Base-by-base conservation (phyloP, 352 stramenopile genomes). In the Blastocystis sp. region DNA sequence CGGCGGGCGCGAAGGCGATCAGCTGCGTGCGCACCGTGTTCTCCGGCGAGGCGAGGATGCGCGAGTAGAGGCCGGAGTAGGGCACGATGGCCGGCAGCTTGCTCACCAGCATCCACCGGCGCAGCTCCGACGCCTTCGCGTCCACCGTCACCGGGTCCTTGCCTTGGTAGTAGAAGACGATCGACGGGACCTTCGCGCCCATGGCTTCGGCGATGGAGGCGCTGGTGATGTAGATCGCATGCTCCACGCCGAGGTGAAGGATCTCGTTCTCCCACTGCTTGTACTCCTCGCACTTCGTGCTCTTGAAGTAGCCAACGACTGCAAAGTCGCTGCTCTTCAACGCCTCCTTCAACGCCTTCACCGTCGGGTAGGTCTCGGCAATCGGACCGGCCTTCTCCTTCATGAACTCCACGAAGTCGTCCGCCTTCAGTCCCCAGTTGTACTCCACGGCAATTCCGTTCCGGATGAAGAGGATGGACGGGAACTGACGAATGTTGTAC, bases 251-350 rank as follows among this genome's bases (percentile, higher is more conserved):
- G 38, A 62, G 17, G 19, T 81, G n/a, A 17, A 40, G 14, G 21
- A 64, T 64, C 2, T 40, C 45, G 21, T 65, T 59, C 59, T 38
- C 23, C 28, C 64, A 81, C 21, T 81, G 53, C 71, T 81, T 81
- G 45, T 81, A 81, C 52, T 81, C 66, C 1, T 66, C 48, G 23
- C 53, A 66, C 43, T n/a, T 64, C 21, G 64, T 60, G 1, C 14
- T 81, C 10, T 21, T 34, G 71, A 81, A 81, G 60, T 81, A 53
- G 10, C 40, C 71, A n/a, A 81, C 71, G n/a, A 66, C 38, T 14
- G 66, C 71, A 11, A 34, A 34, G 28, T 34, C 28, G 28, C 28
- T 34, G 28, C 28, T 34, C 28, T 34, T 34, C 28, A 34, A 34
- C 28, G 28, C 28, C 28, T 34, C 28, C 28, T 34, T 34, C 28